phyloP scores from a whole-genome alignment of 176 grass and related monocot species.

The Microstegium vimineum region DNA sequence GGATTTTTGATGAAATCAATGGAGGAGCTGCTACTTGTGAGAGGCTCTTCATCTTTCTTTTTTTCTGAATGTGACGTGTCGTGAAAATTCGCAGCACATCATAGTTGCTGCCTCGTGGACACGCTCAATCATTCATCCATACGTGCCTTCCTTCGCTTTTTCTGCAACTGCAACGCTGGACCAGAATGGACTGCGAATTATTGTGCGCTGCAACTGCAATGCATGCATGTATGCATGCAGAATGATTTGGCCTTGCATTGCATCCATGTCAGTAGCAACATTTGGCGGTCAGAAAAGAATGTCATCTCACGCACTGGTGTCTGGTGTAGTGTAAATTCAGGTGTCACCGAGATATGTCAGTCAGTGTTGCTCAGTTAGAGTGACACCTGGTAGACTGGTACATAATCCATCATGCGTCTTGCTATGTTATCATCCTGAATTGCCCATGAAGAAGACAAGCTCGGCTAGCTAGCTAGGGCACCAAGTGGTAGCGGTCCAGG shows the following conservation, averaged over 20 bases:
- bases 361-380: too few relatives aligned
- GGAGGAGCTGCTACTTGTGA: background rate
- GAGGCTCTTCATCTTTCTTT: background rate
- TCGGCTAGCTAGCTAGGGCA: background rate
- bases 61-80: conserved; percentile 23
- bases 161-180: conserved; percentile 26
- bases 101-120: conserved; percentile 9
- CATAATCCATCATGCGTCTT: too few relatives aligned
- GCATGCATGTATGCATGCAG: background rate
- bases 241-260: background rate
- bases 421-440: too few relatives aligned
- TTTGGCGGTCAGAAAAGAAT: background rate
- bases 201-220: background rate
- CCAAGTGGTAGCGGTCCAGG: background rate
- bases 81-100: background rate
- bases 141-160: conserved; percentile 35
- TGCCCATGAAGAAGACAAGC: too few relatives aligned
- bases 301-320: too few relatives aligned
- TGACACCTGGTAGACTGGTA: too few relatives aligned
- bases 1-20: background rate
- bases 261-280: background rate
- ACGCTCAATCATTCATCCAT: background rate
- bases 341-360: too few relatives aligned
- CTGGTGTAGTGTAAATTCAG: too few relatives aligned
- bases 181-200: conserved; percentile 25